A percentile compares a stretch with the other conserved stretches of the same genome.
These are phyloP conservation scores for Prosopis cineraria DNA, from an alignment of 306 rosid species.

Conservation along the genomic window DNA sequence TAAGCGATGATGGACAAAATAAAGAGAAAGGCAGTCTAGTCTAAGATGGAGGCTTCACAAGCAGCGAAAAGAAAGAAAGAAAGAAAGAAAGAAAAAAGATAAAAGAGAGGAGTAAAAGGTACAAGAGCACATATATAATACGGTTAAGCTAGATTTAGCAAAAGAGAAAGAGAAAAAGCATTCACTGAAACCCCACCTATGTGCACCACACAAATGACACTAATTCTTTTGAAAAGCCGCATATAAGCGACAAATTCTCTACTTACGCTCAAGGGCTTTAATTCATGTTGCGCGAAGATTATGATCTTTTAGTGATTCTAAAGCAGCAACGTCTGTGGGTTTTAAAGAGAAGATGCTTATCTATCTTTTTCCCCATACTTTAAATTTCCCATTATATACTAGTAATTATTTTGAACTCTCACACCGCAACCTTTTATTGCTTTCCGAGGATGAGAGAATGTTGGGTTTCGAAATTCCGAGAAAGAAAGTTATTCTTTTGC, in stretches of 20 bases:
- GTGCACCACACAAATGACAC: conserved; percentile 46
- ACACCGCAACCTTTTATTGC: conserved; percentile 67
- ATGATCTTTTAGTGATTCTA: conserved; percentile 88
- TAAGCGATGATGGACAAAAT: not conserved
- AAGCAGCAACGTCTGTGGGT: conserved; percentile 81
- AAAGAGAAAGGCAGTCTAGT: conserved; percentile 45
- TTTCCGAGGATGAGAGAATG: conserved; percentile 86
- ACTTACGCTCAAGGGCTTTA: conserved; percentile 68
- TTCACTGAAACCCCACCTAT: conserved; percentile 40
- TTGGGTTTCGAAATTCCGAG: conserved; percentile 82
- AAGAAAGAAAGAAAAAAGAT: not conserved
- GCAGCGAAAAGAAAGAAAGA: not conserved
- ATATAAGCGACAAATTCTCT: conserved; percentile 77
- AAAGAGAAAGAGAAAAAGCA: conserved; percentile 38
- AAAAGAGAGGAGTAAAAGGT: conserved; percentile 37
- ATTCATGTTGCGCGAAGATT: conserved; percentile 66
- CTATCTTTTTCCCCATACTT: conserved; percentile 56
- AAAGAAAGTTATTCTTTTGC: conserved; percentile 80
- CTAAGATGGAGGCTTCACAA: conserved; percentile 55
- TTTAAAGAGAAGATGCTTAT: conserved; percentile 77
- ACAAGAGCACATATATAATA: conserved; percentile 38
- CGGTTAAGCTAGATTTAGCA: conserved; percentile 32
- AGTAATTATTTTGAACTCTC: conserved; percentile 52
- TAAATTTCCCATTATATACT: conserved; percentile 29
- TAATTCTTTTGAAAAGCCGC: conserved; percentile 63